These are phyloP conservation scores for Xerocomellus intermedius DNA, from an alignment of 768 basidiomycete species.

Conservation along the genomic window DNA sequence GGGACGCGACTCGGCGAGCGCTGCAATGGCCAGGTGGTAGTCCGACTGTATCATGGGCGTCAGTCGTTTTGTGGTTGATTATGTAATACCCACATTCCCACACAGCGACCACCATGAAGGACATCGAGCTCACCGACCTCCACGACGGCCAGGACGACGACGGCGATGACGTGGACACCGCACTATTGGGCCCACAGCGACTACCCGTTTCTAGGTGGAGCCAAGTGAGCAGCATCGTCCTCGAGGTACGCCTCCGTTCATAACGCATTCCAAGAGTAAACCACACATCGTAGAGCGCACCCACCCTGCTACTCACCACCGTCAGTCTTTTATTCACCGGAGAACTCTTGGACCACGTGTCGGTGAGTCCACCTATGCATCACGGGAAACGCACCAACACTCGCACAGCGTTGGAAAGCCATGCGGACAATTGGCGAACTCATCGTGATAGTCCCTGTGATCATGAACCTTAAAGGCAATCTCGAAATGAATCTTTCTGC, in stretches of 20 bases:
- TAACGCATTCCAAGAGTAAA: neutral
- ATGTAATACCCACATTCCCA: constrained; percentile 28
- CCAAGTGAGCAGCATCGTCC: constrained; percentile 59
- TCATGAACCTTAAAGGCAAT: constrained; percentile 96
- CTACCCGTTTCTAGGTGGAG: constrained; percentile 39
- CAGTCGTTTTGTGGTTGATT: constrained; percentile 29
- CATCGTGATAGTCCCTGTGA: constrained; percentile 93
- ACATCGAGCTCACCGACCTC: neutral
- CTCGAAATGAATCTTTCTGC: constrained; percentile 99
- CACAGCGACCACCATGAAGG: neutral
- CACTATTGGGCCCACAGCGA: constrained; percentile 39
- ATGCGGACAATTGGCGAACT: constrained; percentile 91
- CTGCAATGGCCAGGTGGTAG: no score
- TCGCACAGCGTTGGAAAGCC: constrained; percentile 76
- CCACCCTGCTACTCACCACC: constrained; percentile 82
- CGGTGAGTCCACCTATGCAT: constrained; percentile 49
- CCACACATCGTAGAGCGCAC: constrained; percentile 61
- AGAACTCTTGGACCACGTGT: constrained; percentile 82
- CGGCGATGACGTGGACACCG: constrained; percentile 40
- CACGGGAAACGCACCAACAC: constrained; percentile 3
- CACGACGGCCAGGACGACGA: neutral
- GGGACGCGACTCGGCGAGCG: no score
- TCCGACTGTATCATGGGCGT: constrained; percentile 32
- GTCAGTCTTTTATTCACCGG: constrained; percentile 88
- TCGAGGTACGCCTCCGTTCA: constrained; percentile 54